Evolutionary conservation across 78 protist species (phyloP), one percentile per base, ranked within the genome.

Genomic region (Thecamonas trahens): DNA sequence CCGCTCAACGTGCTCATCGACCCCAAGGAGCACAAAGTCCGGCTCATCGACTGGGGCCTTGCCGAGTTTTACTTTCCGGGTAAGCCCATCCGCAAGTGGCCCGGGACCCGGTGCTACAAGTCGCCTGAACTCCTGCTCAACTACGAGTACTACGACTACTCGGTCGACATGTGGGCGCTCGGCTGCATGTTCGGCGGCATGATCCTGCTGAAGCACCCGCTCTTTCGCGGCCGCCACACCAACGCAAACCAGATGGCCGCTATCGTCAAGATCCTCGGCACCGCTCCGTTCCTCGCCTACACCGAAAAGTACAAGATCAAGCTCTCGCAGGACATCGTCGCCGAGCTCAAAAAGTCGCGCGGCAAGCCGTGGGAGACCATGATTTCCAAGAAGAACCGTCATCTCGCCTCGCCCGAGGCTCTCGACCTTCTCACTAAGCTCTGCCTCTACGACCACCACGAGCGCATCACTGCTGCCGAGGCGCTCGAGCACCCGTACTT

Each of bases 41-140:
- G 97, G 39, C 85, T 96, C 29, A 96, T 96, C 63, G 99, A 98
- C 69, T 98, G 99, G 98, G 99, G 99, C 7, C 76, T 98, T 31
- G 99, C 99, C 9, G 99, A 98, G 70, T 98, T 94, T 76, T 98
- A 96, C 76, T 97, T 90, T 64, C 97, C 89, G 20, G 89, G 80
- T 39, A 65, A 58, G n/a, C 96, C 89, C 57, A 96, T 95, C 85
- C 96, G 96, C 76, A 99, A 96, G 26, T 86, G 99, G 29, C 99
- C 96, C 40, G 99, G 99, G 22, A 90, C 98, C 3, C 72, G 99
- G 8, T 96, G 91, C 85, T 98, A 85, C 82, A 98, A 98, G 72
- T 84, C 80, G 40, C 99, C 99, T 32, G 99, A 97, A 63, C 88
- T 98, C 8, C 80, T 97, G 3, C 94, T 94, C 53, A 92, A 95